Conservation (phyloP, 306 rosid genomes). For the Argentina anserina region DNA sequence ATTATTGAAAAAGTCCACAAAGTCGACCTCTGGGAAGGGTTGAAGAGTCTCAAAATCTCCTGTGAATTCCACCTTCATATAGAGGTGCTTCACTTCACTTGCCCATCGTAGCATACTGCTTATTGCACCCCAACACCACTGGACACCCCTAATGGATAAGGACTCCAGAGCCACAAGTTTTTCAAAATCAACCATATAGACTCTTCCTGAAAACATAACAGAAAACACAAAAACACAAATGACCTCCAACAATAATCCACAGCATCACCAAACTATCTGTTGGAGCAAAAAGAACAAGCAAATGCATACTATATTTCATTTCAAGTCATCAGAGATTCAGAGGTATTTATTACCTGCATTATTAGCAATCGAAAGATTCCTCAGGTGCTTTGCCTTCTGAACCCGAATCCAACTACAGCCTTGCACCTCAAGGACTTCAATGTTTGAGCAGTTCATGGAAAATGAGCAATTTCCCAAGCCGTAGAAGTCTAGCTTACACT, state of each 20-base stretch:
- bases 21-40: constrained; percentile 93
- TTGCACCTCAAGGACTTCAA: constrained; percentile 84
- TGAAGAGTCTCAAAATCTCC: constrained; percentile 81
- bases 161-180: constrained; percentile 66
- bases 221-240: constrained; percentile 5
- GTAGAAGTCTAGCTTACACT: constrained; percentile 85
- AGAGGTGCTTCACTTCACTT: constrained; percentile 83
- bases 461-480: constrained; percentile 76
- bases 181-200: constrained; percentile 83
- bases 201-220: constrained; percentile 61
- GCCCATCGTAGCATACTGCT: constrained; percentile 77
- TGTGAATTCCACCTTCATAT: constrained; percentile 91
- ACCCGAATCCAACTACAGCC: constrained; percentile 96
- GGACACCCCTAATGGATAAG: constrained; percentile 77
- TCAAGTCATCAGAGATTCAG: constrained; percentile 3
- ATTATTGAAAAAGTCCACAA: constrained; percentile 83
- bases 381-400: constrained; percentile 52
- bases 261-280: not conserved
- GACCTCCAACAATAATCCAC: not conserved
- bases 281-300: not conserved
- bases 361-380: constrained; percentile 67
- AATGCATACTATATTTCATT: not conserved
- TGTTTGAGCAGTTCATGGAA: constrained; percentile 53
- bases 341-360: constrained; percentile 49
- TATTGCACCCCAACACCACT: constrained; percentile 94